Conservation (phyloP, 2,329 filamentous ascomycete genomes). For the Bipolaris victoriae region DNA sequence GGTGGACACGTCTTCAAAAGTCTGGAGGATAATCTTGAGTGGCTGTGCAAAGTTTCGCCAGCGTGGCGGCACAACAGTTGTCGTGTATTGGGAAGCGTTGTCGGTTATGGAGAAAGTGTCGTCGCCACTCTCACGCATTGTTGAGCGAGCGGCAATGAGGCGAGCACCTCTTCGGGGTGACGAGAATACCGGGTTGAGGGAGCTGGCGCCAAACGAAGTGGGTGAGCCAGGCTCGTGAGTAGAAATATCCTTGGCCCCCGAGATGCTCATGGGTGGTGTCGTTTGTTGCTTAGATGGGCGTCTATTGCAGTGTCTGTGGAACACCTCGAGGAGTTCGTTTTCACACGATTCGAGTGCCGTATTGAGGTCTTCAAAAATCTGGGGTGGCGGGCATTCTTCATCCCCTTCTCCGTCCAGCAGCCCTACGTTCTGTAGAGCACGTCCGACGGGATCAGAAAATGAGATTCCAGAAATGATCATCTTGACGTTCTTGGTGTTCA, state of each 20-base stretch:
- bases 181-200: slow-evolving; percentile 64
- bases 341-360: slow-evolving; percentile 93
- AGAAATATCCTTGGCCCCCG: slow-evolving; percentile 19
- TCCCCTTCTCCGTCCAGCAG: slow-evolving; percentile 78
- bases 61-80: slow-evolving; percentile 53
- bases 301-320: slow-evolving; percentile 53
- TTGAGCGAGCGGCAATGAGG: slow-evolving; percentile 76
- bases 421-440: slow-evolving; percentile 81
- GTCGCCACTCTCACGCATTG: slow-evolving; percentile 64
- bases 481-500: slow-evolving; percentile 77
- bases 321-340: slow-evolving; percentile 81
- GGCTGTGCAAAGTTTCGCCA: slow-evolving; percentile 92
- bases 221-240: slow-evolving; percentile 28
- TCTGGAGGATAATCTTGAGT: slow-evolving; percentile 87
- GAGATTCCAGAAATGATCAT: slow-evolving; percentile 85
- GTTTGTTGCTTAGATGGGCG: slow-evolving; percentile 47
- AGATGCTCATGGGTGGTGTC: slow-evolving; percentile 46
- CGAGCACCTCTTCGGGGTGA: slow-evolving; percentile 83
- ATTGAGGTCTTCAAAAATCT: slow-evolving; percentile 87
- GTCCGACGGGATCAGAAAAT: slow-evolving; percentile 75
- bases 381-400: slow-evolving; percentile 53
- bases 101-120: slow-evolving; percentile 24
- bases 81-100: slow-evolving; percentile 10
- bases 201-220: slow-evolving; percentile 35
- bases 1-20: slow-evolving; percentile 86